phyloP scores from a whole-genome alignment of 2,329 filamentous ascomycete species.

The Aspergillus clavatus region DNA sequence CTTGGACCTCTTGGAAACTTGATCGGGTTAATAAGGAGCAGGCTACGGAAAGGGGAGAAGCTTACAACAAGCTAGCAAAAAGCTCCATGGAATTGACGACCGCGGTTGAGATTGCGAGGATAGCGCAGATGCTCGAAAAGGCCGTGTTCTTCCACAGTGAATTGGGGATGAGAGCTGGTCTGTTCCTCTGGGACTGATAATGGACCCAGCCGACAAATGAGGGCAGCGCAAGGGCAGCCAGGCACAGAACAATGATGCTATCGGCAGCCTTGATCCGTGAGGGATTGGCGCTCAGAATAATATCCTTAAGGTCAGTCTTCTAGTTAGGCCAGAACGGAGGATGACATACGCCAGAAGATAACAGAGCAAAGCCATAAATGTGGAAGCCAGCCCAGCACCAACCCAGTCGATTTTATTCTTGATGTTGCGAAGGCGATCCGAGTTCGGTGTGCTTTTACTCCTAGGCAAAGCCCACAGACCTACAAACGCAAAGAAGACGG shows the following conservation, averaged over 20 bases:
- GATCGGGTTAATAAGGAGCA: slow-evolving; percentile 6
- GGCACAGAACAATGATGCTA: slow-evolving; percentile 45
- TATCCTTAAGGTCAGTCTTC: slow-evolving; percentile 4
- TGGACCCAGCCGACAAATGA: slow-evolving; percentile 53
- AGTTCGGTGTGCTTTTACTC: slow-evolving; percentile 5
- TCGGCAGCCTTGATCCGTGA: slow-evolving; percentile 40
- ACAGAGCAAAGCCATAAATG: slow-evolving; percentile 47
- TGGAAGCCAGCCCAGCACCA: slow-evolving; percentile 44
- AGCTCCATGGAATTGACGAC: slow-evolving; percentile 47
- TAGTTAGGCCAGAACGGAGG: neutral
- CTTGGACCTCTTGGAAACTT: slow-evolving; percentile 51
- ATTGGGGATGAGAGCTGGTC: slow-evolving; percentile 58
- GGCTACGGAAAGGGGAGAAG: slow-evolving; percentile 2
- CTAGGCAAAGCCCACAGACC: slow-evolving; percentile 40
- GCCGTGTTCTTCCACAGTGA: slow-evolving; percentile 55
- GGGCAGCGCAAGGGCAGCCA: slow-evolving; percentile 43
- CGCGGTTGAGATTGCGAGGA: slow-evolving; percentile 44
- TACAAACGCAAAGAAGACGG: slow-evolving; percentile 36
- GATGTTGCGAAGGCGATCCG: slow-evolving; percentile 9
- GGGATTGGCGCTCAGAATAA: slow-evolving; percentile 18
- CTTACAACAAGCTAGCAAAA: slow-evolving; percentile 48
- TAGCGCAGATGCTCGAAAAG: slow-evolving; percentile 54
- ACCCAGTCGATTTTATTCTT: slow-evolving; percentile 49
- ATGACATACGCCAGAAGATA: slow-evolving; percentile 47
- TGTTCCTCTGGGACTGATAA: slow-evolving; percentile 42